phyloP scores from a whole-genome alignment of 1,139 yeast species.

The Yamadazyma dendronema region DNA sequence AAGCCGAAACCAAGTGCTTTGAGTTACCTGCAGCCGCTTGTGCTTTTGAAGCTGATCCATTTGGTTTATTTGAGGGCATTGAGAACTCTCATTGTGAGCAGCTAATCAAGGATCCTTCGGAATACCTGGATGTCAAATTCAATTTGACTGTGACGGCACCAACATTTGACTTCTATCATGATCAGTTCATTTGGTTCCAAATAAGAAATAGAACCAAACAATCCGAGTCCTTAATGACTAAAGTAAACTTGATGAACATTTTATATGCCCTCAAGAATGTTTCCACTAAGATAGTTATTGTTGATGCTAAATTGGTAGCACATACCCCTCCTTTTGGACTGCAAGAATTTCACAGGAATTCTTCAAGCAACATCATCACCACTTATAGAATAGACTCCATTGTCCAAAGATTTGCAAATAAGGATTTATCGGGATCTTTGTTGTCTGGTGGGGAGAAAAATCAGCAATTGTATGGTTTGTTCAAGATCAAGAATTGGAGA shows the following conservation, averaged over 20 bases:
- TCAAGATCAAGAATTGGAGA: constrained; percentile 34
- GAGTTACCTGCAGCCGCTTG: constrained; percentile 39
- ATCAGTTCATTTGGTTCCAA: constrained; percentile 23
- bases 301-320: constrained; percentile 29
- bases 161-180: constrained; percentile 36
- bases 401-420: constrained; percentile 28
- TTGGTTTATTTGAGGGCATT: constrained; percentile 17
- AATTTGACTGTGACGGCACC: constrained; percentile 31
- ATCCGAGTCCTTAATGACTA: constrained; percentile 1
- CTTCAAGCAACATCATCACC: constrained; percentile 28
- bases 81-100: constrained; percentile 14
- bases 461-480: constrained; percentile 18
- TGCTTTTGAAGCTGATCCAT: constrained; percentile 21
- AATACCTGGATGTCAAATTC: constrained; percentile 19
- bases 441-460: constrained; percentile 6
- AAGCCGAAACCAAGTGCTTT: constrained; percentile 30
- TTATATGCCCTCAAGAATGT: constrained; percentile 17
- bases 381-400: constrained; percentile 25
- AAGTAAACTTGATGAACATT: constrained; percentile 12
- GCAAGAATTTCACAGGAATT: constrained; percentile 27
- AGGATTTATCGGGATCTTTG: constrained; percentile 16
- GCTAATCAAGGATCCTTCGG: constrained; percentile 5
- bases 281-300: constrained; percentile 27
- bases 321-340: constrained; percentile 33
- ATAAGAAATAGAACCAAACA: constrained; percentile 7